Evolutionary conservation across 805 yeast species (phyloP).

Genomic region (Wickerhamiella nectarea): DNA sequence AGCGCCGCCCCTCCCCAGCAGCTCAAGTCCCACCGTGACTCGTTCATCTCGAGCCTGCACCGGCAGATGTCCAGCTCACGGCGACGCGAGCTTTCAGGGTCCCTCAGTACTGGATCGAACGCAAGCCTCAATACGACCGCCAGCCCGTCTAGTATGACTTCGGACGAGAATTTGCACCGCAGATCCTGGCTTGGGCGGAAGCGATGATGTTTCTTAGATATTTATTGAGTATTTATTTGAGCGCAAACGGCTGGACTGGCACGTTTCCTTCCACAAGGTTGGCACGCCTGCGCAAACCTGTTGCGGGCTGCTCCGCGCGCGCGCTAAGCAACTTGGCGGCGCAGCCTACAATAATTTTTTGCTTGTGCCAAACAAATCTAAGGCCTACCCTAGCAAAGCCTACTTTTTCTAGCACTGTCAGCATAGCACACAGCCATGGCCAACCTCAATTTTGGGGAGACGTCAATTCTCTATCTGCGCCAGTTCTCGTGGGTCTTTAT

Average conservation of each 20-base stretch:
- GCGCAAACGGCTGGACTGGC: too few species aligned
- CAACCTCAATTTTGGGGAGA: slow-evolving; percentile 14
- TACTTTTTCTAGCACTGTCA: too few species aligned
- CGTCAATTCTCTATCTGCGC: slow-evolving; percentile 21
- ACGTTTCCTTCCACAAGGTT: too few species aligned
- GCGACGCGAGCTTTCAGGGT: slow-evolving; percentile 7
- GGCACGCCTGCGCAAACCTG: too few species aligned
- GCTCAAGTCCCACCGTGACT: slow-evolving; percentile 5
- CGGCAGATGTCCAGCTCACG: slow-evolving; percentile 10
- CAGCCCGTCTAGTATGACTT: not conserved
- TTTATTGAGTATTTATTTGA: not conserved
- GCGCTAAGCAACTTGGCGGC: too few species aligned
- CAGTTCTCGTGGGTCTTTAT: slow-evolving; percentile 58
- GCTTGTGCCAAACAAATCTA: too few species aligned
- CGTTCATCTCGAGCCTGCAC: slow-evolving; percentile 4
- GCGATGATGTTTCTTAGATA: not conserved
- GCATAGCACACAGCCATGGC: not conserved
- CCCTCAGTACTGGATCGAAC: slow-evolving; percentile 1
- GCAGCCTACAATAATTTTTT: too few species aligned
- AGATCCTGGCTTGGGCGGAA: slow-evolving; percentile 8
- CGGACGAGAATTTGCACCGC: not conserved
- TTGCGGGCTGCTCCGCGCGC: too few species aligned
- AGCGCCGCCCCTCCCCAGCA: slow-evolving; percentile 10
- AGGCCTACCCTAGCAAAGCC: too few species aligned
- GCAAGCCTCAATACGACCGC: slow-evolving; percentile 6